These are phyloP conservation scores for Backusella liffmaniae DNA, from an alignment of 192 early-diverging fungal species.

Conservation along the genomic window DNA sequence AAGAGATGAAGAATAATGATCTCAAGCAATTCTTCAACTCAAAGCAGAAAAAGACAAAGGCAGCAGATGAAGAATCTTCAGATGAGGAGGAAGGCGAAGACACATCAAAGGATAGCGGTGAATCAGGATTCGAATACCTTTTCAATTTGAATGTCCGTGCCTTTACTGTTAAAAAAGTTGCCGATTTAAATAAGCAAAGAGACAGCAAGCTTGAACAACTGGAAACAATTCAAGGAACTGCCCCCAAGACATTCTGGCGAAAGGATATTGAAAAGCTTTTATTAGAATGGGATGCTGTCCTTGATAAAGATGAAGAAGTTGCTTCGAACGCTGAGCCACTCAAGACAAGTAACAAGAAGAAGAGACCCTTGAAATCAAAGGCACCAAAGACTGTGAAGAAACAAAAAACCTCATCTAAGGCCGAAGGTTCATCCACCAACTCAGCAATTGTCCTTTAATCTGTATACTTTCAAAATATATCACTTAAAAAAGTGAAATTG, in stretches of 20 bases:
- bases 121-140: slow-evolving; percentile 80
- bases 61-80: slow-evolving; percentile 42
- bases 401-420: background rate
- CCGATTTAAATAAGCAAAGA: slow-evolving; percentile 72
- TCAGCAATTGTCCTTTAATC: background rate
- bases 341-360: background rate
- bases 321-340: slow-evolving; percentile 11
- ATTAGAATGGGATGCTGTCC: slow-evolving; percentile 68
- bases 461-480: background rate
- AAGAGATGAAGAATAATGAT: slow-evolving; percentile 65
- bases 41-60: slow-evolving; percentile 33
- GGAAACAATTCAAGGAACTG: slow-evolving; percentile 55
- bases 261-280: slow-evolving; percentile 84
- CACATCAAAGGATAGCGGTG: slow-evolving; percentile 8
- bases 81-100: slow-evolving; percentile 40
- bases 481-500: background rate
- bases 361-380: slow-evolving; percentile 13
- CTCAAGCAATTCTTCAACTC: slow-evolving; percentile 63
- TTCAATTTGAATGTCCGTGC: slow-evolving; percentile 89
- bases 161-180: slow-evolving; percentile 84
- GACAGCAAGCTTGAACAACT: slow-evolving; percentile 68
- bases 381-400: background rate
- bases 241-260: slow-evolving; percentile 80
- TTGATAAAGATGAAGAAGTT: slow-evolving; percentile 26
- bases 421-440: background rate